Evolutionary conservation across 1,284 basidiomycete genomes (phyloP), one percentile per base, ranked within the genome.

Genomic region (Microbotryomycetes sp.): DNA sequence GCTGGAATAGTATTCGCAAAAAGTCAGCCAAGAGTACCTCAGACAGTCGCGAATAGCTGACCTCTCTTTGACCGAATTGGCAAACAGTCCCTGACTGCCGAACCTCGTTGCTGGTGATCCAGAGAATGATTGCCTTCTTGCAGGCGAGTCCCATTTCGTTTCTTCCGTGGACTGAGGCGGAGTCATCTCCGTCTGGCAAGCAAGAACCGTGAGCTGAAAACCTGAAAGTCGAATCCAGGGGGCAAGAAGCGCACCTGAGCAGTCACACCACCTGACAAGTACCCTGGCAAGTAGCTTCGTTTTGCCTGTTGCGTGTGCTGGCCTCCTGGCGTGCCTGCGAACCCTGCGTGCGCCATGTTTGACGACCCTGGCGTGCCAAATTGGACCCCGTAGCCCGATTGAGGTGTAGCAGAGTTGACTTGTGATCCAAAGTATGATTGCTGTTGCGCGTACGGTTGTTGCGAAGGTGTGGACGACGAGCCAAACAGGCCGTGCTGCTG

Each of bases 261-360:
- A 1, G 56, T 59, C 1, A 29, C 58, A 2, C 59, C 63, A 4
- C 66, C 56, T n/a, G 58, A 61, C 15, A 67, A 26, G 58, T 65
- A 67, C 2, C 66, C 66, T 2, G 66, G 66, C 9, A 67, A 28
- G 51, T 67, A 67, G 31, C 54, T 62, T 28, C 62, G 52, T 52
- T 64, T 64, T 15, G 55, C 45, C 27, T 29, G 35, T 41, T 41
- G 35, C 35, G 35, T 30, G 3, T 54, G 56, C 15, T 56, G 53
- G 29, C 52, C 47, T n/a, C 35, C 27, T 15, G 59, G 59, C 3
- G 59, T 61, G 1, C 63, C 63, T 0, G 45, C 47, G 15, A 54
- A 49, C 0, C 57, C 30, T 1, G 35, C 35, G n/a, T n/a, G n/a
- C n/a, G n/a, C n/a, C n/a, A n/a, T n/a, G n/a, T n/a, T n/a, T 41